Evolutionary conservation across 768 basidiomycete genomes (phyloP).

Genomic region (Boletus pseudo-olivaceus): DNA sequence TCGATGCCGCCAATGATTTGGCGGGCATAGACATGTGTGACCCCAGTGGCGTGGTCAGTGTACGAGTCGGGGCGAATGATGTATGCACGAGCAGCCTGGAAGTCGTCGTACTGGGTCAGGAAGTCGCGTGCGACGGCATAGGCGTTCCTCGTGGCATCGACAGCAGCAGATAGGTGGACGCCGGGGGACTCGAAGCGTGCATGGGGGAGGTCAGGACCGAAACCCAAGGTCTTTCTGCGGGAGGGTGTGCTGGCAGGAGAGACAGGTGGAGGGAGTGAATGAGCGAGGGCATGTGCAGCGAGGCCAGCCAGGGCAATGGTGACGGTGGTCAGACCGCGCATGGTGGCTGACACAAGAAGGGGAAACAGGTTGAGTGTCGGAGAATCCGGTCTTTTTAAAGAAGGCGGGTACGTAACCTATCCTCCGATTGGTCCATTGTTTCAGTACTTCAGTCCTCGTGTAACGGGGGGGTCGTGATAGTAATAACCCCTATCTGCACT

Average conservation of each 20-base stretch:
- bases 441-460: no score
- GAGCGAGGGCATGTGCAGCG: constrained; percentile 53
- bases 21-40: constrained; percentile 85
- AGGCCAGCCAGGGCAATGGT: constrained; percentile 59
- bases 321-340: constrained; percentile 66
- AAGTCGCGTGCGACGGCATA: constrained; percentile 62
- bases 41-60: constrained; percentile 79
- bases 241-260: background rate
- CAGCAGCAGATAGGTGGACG: constrained; percentile 25
- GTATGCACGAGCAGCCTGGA: constrained; percentile 40
- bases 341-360: constrained; percentile 22
- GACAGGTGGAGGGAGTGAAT: constrained; percentile 25
- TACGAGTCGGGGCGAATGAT: constrained; percentile 80
- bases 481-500: constrained; percentile 7
- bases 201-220: constrained; percentile 78
- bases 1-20: constrained; percentile 85
- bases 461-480: no score
- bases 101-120: constrained; percentile 39
- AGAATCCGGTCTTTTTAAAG: constrained; percentile 15
- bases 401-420: constrained; percentile 17
- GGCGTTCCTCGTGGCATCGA: constrained; percentile 44
- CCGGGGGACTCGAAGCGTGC: constrained; percentile 58
- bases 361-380: background rate
- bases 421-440: constrained; percentile 23
- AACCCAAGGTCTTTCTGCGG: constrained; percentile 82